Evolutionary conservation across 1,284 basidiomycete genomes (phyloP), one percentile per base, ranked within the genome.

Genomic region (Chalciporus piperatoides): DNA sequence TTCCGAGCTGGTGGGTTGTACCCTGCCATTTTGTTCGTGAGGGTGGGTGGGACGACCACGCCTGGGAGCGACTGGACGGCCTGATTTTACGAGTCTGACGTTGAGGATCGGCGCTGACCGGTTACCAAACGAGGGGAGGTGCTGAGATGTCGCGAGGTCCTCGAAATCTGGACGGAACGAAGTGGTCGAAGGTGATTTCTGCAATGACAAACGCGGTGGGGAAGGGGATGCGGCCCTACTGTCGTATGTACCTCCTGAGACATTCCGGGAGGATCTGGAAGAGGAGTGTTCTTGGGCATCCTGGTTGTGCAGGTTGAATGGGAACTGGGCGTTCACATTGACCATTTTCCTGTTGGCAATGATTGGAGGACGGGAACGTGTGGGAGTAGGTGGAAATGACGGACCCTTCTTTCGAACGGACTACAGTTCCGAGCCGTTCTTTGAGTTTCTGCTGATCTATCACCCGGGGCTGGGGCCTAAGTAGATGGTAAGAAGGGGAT

Each of bases 291-390:
- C 64, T 32, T 73, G 69, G 19, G 74, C 55, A 9, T 65, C 60
- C 49, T 73, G 75, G 60, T 79, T 76, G 65, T 80, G 78, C 19
- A 86, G 72, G 62, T 83, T 81, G 70, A 86, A 86, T 0, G 84
- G 84, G 23, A 81, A 73, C 30, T 73, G 73, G 4, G 81, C 77
- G 50, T 76, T 76, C 12, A 86, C 76, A 49, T 84, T 85, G 54
- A 86, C 84, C 84, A 86, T 86, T 75, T 81, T 84, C 38, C 84
- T 86, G 62, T 40, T 30, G 41, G 46, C 15, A 40, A 39, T 15
- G 27, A 50, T 6, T 51, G 38, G 40, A 40, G 8, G 32, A 19
- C 4, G 41, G 37, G 46, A 43, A 49, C 32, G 36, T 15, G 10
- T 24, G 32, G 41, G 44, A 43, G 41, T 24, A 35, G 41, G 46